phyloP scores from a whole-genome alignment of 2,329 filamentous ascomycete genomes.

The Colletotrichum sp. region DNA sequence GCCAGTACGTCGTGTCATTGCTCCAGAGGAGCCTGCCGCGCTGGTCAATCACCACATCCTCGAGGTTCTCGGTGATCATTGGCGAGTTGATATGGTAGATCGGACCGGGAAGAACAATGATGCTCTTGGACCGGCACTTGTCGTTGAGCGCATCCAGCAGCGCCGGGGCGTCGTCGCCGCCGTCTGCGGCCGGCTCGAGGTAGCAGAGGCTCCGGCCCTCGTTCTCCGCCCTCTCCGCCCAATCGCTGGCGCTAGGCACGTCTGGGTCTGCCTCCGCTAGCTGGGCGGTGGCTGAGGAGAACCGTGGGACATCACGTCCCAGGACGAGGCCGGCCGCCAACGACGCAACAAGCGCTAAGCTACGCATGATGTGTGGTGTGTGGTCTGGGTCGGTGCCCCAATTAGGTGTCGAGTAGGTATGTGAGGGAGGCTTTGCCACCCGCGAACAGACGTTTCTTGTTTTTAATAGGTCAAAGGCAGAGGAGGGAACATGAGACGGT shows the following conservation, averaged over 20 bases:
- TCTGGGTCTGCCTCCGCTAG: background rate
- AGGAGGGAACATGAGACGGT: background rate
- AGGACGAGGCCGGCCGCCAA: background rate
- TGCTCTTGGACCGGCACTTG: constrained; percentile 29
- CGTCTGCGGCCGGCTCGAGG: constrained; percentile 27
- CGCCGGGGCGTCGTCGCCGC: constrained; percentile 33
- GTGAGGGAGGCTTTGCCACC: background rate
- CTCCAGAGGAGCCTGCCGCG: constrained; percentile 42
- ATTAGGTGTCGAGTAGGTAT: background rate
- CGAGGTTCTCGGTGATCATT: constrained; percentile 36
- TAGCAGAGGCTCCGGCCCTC: constrained; percentile 32
- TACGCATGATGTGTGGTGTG: background rate
- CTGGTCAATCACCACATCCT: constrained; percentile 48
- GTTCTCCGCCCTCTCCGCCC: constrained; percentile 40
- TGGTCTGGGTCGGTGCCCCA: background rate
- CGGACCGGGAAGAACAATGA: constrained; percentile 35
- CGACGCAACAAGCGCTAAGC: background rate
- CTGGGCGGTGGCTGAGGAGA: background rate
- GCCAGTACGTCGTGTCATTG: constrained; percentile 55
- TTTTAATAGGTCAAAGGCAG: background rate
- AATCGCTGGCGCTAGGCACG: background rate
- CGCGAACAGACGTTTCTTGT: background rate
- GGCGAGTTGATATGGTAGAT: constrained; percentile 36
- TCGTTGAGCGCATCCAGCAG: constrained; percentile 35
- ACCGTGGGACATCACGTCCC: background rate